Evolutionary conservation across 495 filamentous ascomycete species (phyloP).

Genomic region (Articulospora tetracladia): DNA sequence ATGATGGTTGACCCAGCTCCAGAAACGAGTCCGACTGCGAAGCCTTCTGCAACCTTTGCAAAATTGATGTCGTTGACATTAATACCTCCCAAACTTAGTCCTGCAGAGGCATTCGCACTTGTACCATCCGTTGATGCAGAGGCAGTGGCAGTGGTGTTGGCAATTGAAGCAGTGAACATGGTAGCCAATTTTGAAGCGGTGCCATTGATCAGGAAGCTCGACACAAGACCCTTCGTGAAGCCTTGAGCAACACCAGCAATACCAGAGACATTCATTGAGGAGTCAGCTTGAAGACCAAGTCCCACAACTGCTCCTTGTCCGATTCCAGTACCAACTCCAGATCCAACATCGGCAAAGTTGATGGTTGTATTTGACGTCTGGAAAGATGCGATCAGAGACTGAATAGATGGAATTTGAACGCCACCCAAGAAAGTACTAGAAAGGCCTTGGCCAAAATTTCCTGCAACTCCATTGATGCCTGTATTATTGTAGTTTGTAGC

Average conservation of each 20-base stretch:
- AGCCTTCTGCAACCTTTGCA: constrained; percentile 6
- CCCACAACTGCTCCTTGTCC: constrained; percentile 9
- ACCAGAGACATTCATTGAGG: neutral
- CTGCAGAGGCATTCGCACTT: neutral
- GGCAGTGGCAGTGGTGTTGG: neutral
- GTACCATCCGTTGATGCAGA: neutral
- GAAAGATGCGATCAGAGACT: constrained; percentile 4
- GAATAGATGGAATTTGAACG: neutral
- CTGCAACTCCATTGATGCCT: constrained; percentile 11
- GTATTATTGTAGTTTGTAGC: neutral
- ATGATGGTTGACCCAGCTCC: constrained; percentile 4
- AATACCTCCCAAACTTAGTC: neutral
- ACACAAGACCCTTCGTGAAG: neutral
- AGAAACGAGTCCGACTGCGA: constrained; percentile 8
- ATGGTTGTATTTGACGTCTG: constrained; percentile 5
- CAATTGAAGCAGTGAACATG: neutral
- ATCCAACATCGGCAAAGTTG: neutral
- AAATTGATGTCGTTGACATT: neutral
- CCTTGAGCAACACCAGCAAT: neutral
- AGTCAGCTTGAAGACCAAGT: constrained; percentile 3
- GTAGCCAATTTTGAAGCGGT: constrained; percentile 1
- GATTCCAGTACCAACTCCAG: constrained; percentile 6
- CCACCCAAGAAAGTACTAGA: constrained; percentile 6
- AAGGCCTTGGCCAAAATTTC: constrained; percentile 11
- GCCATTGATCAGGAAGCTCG: constrained; percentile 3